Base-by-base conservation (phyloP, 2,329 filamentous ascomycete species). In the Xylaria sp. region DNA sequence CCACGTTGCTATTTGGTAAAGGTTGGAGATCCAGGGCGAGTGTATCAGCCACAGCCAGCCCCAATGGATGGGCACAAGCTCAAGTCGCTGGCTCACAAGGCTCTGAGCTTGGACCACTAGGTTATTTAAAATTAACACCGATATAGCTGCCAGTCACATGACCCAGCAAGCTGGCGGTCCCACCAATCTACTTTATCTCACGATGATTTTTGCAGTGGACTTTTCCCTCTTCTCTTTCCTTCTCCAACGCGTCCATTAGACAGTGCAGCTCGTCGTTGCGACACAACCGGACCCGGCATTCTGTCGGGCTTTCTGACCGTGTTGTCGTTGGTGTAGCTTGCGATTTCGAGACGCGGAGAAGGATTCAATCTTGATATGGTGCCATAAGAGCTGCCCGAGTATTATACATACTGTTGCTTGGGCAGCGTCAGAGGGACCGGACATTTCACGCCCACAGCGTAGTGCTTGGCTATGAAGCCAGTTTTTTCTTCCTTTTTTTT, bases 351-450 rank as follows among this genome's bases (percentile, higher is more conserved):
- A 61, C 66, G 78, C 73, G 67, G 73, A 80, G 67, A 81, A 73
- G 61, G 70, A 72, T 68, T 68, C 64, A 67, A 65, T 64, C 54
- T 65, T 63, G 63, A 69, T 62, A 72, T 76, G 81, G 81, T 82
- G 77, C 82, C 82, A 87, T 88, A 88, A 88, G 85, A 88, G 79
- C 85, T 87, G 85, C 83, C 85, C 82, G 80, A 76, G 84, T 81
- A 81, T 76, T 78, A 69, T 71, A 68, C 59, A 57, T 60, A 46
- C 48, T 57, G 77, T 90, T 89, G 84, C 84, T 83, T 82, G 83
- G 87, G 85, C 87, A 84, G 89, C 86, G 89, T 92, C 89, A 92
- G 89, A 92, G 85, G 87, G 76, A 82, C 82, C 86, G 78, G 67
- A 92, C 88, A 92, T 85, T 55, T 56, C 38, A 39, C 9, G 24